Evolutionary conservation across 2,329 filamentous ascomycete genomes (phyloP).

Genomic region (Hyphodiscus sp.): DNA sequence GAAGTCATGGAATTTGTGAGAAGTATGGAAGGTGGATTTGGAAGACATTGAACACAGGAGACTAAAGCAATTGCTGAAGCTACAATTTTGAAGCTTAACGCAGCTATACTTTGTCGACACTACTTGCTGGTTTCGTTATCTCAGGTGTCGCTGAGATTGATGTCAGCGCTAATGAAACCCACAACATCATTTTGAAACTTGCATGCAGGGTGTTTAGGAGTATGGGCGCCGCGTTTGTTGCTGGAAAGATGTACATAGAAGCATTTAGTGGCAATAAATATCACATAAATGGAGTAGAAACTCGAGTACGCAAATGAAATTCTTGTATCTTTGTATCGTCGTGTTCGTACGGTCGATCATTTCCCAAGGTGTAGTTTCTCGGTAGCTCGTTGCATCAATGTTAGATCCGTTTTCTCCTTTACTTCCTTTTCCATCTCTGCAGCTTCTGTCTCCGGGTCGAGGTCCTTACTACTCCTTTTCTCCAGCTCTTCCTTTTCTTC

Average conservation of each 20-base stretch:
- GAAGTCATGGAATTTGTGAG: slow-evolving; percentile 78
- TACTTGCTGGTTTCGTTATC: too few species aligned
- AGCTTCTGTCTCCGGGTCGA: slow-evolving; percentile 27
- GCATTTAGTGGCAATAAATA: neutral
- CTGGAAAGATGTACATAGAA: neutral
- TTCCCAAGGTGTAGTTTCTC: slow-evolving; percentile 6
- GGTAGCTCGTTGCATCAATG: slow-evolving; percentile 3
- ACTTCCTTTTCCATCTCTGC: slow-evolving; percentile 25
- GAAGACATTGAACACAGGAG: slow-evolving; percentile 1
- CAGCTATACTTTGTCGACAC: too few species aligned
- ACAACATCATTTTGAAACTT: neutral
- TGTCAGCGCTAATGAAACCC: too few species aligned
- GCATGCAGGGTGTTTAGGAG: neutral
- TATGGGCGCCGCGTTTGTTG: neutral
- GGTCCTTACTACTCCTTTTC: slow-evolving; percentile 21
- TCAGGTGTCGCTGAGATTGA: too few species aligned
- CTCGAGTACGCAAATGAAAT: neutral
- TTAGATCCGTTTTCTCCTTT: slow-evolving; percentile 3
- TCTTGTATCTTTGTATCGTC: neutral
- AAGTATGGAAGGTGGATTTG: slow-evolving; percentile 19
- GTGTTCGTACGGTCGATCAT: neutral
- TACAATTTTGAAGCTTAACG: too few species aligned
- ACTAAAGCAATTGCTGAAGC: neutral
- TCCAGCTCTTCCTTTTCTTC: slow-evolving; percentile 34
- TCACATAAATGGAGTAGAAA: neutral